phyloP scores from a whole-genome alignment of 495 filamentous ascomycete genomes.

The Xylaria flabelliformis region DNA sequence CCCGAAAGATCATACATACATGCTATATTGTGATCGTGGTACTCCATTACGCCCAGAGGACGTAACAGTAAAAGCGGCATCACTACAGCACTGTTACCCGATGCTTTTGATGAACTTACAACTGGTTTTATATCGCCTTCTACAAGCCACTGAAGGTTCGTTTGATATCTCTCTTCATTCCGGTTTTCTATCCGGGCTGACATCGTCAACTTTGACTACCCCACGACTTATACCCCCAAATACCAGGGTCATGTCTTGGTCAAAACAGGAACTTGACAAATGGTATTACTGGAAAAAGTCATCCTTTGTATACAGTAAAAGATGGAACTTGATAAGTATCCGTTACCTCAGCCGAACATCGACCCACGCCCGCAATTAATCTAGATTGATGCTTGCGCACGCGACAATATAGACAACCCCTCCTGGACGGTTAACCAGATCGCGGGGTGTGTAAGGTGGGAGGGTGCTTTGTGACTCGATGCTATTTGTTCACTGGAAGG shows the following conservation, averaged over 20 bases:
- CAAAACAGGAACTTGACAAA: conserved; percentile 16
- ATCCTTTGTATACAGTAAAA: background rate
- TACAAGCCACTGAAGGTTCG: background rate
- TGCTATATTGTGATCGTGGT: background rate
- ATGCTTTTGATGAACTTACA: background rate
- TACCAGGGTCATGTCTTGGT: background rate
- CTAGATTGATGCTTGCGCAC: conserved; percentile 10
- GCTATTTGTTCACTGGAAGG: conserved; percentile 17
- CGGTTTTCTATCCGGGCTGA: background rate
- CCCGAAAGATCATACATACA: background rate
- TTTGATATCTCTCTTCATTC: background rate
- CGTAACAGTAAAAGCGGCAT: background rate
- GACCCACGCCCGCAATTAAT: background rate
- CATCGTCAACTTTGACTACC: background rate
- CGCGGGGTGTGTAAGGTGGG: conserved; percentile 18
- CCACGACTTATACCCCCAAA: conserved; percentile 11
- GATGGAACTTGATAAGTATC: background rate
- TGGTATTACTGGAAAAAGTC: conserved; percentile 5
- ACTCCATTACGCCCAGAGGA: background rate
- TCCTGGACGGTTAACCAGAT: conserved; percentile 18
- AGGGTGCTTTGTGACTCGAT: conserved; percentile 20
- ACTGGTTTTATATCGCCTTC: background rate
- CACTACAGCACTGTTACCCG: background rate
- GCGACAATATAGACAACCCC: conserved; percentile 14
- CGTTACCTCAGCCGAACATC: background rate